Evolutionary conservation across 2,329 filamentous ascomycete genomes (phyloP).

Genomic region (Aureobasidium namibiae): DNA sequence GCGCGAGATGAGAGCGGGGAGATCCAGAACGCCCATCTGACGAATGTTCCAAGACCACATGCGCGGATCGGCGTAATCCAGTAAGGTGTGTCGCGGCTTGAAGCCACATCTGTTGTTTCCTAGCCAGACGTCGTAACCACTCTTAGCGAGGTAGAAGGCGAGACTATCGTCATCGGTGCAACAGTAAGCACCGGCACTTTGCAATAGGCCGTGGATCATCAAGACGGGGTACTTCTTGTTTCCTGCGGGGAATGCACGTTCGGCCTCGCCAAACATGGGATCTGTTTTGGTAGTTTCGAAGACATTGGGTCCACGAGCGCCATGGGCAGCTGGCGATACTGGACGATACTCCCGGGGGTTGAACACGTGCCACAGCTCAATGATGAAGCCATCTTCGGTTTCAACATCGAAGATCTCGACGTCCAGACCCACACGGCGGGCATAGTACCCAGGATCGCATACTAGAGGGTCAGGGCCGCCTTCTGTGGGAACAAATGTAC

Average conservation of each 20-base stretch:
- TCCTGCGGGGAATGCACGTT: conserved; percentile 26
- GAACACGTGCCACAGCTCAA: conserved; percentile 82
- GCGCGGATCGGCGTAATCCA: conserved; percentile 67
- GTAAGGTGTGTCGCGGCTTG: conserved; percentile 62
- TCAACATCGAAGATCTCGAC: conserved; percentile 76
- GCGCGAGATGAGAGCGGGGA: conserved; percentile 70
- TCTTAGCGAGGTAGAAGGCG: conserved; percentile 86
- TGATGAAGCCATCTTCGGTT: conserved; percentile 89
- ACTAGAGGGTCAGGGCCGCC: conserved; percentile 71
- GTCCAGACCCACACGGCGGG: conserved; percentile 76
- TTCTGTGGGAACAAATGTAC: conserved; percentile 65
- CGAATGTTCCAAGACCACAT: conserved; percentile 98
- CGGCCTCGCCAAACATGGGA: conserved; percentile 25
- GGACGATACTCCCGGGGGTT: conserved; percentile 64
- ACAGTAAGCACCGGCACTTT: conserved; percentile 82
- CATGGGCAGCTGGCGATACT: conserved; percentile 40
- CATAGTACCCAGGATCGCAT: conserved; percentile 79
- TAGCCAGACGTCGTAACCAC: conserved; percentile 90
- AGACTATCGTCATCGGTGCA: conserved; percentile 83
- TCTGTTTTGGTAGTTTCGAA: conserved; percentile 37
- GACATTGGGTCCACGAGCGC: conserved; percentile 51
- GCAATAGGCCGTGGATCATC: conserved; percentile 79
- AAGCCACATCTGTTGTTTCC: conserved; percentile 91
- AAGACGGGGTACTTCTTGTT: conserved; percentile 69
- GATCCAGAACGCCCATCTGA: conserved; percentile 85